Conservation (phyloP, 192 early-diverging fungal genomes). For the Phlyctochytrium arcticum region DNA sequence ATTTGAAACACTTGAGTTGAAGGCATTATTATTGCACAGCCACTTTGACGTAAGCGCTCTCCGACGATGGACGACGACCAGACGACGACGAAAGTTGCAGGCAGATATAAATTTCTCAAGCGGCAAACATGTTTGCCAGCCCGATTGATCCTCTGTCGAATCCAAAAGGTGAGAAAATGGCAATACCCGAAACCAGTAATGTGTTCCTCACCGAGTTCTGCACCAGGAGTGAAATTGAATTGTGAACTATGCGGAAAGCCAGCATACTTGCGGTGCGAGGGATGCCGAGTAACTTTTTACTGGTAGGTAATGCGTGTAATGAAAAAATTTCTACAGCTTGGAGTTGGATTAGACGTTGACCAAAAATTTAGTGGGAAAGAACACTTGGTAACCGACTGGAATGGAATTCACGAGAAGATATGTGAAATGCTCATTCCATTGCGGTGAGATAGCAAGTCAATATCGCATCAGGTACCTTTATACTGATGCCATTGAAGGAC, state of each 20-base stretch:
- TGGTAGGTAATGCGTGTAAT: constrained; percentile 40
- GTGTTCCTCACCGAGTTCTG: background rate
- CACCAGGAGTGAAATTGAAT: constrained; percentile 40
- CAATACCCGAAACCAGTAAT: background rate
- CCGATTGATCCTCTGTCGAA: constrained; percentile 57
- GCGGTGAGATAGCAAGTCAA: constrained; percentile 25
- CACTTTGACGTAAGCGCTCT: too few relatives aligned
- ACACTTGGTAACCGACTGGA: constrained; percentile 44
- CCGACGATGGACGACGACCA: too few relatives aligned
- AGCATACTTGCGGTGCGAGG: constrained; percentile 53
- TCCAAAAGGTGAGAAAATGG: constrained; percentile 44
- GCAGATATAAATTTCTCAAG: too few relatives aligned
- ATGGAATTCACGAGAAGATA: constrained; percentile 53
- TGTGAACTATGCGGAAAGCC: constrained; percentile 59
- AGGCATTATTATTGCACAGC: too few relatives aligned
- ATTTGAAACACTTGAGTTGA: too few relatives aligned
- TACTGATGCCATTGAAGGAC: constrained; percentile 31
- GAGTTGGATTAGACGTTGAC: background rate
- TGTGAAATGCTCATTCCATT: constrained; percentile 45
- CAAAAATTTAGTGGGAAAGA: constrained; percentile 41
- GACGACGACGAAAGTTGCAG: too few relatives aligned
- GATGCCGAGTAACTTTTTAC: constrained; percentile 55
- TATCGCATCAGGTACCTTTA: too few relatives aligned
- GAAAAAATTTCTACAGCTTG: too few relatives aligned
- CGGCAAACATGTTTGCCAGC: constrained; percentile 7